phyloP scores from a whole-genome alignment of 2,329 filamentous ascomycete species.

The Corinectria fuckeliana region DNA sequence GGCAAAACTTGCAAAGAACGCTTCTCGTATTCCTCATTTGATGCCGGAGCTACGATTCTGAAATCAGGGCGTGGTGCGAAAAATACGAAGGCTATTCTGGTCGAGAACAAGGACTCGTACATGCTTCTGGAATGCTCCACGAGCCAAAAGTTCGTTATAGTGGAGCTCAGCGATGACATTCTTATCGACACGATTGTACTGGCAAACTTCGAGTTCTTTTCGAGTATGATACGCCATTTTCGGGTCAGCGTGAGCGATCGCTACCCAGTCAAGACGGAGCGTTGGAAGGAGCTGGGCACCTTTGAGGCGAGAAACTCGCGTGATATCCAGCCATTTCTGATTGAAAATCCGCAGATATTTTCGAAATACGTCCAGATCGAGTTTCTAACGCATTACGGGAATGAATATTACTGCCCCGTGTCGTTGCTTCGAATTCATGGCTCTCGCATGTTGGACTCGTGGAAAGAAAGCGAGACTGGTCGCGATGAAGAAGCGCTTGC shows the following conservation, averaged over 20 bases:
- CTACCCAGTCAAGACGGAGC: constrained; percentile 89
- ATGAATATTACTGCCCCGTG: constrained; percentile 94
- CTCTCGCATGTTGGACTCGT: constrained; percentile 94
- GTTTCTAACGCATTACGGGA: constrained; percentile 91
- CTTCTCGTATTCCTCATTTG: constrained; percentile 97
- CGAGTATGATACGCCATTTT: constrained; percentile 92
- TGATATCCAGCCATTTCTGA: constrained; percentile 90
- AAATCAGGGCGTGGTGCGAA: constrained; percentile 89
- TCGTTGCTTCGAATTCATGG: constrained; percentile 92
- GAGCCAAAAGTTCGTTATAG: constrained; percentile 89
- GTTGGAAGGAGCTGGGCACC: constrained; percentile 87
- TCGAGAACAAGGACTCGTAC: constrained; percentile 98
- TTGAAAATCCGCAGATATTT: constrained; percentile 96
- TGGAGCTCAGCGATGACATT: constrained; percentile 87
- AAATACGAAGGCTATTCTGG: constrained; percentile 84
- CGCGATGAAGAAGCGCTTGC: constrained; percentile 65
- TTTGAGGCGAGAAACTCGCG: constrained; percentile 93
- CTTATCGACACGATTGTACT: constrained; percentile 95
- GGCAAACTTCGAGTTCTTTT: constrained; percentile 99
- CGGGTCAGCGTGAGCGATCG: constrained; percentile 91
- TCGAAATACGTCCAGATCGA: constrained; percentile 92
- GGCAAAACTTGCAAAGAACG: constrained; percentile 97
- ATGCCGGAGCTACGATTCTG: constrained; percentile 90
- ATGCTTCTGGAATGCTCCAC: constrained; percentile 92
- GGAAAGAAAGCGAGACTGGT: constrained; percentile 78